phyloP scores from a whole-genome alignment of 805 yeast genomes.

The Saturnispora gosingensis region DNA sequence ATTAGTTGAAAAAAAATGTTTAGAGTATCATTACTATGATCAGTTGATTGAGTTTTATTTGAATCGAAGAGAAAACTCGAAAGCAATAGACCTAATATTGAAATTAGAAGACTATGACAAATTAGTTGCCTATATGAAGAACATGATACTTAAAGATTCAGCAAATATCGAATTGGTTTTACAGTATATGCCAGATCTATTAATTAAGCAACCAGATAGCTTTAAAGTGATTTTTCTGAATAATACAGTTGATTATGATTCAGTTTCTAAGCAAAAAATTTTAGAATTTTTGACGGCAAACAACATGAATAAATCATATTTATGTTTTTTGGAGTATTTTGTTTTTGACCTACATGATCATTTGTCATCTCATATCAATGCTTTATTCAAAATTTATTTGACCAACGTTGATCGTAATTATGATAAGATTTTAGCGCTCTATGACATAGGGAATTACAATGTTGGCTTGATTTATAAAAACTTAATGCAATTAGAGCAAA shows the following conservation, averaged over 20 bases:
- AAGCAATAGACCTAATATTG: slow-evolving; percentile 57
- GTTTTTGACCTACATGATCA: slow-evolving; percentile 32
- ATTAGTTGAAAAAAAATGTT: slow-evolving; percentile 48
- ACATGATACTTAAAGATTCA: slow-evolving; percentile 29
- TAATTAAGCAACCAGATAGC: slow-evolving; percentile 29
- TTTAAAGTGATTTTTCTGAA: slow-evolving; percentile 52
- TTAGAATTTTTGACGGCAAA: slow-evolving; percentile 37
- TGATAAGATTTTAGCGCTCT: slow-evolving; percentile 29
- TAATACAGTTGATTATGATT: slow-evolving; percentile 44
- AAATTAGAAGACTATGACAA: slow-evolving; percentile 16
- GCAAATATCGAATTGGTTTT: slow-evolving; percentile 46
- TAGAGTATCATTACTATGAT: slow-evolving; percentile 38
- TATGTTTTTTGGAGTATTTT: slow-evolving; percentile 45
- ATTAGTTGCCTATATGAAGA: slow-evolving; percentile 38
- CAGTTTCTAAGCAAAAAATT: slow-evolving; percentile 27
- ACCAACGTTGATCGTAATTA: slow-evolving; percentile 17
- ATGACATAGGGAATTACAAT: slow-evolving; percentile 29
- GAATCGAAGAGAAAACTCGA: slow-evolving; percentile 49
- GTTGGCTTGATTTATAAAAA: slow-evolving; percentile 27
- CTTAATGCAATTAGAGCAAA: slow-evolving; percentile 14
- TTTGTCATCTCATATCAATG: slow-evolving; percentile 33
- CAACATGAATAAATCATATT: slow-evolving; percentile 21
- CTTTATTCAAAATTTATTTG: slow-evolving; percentile 38
- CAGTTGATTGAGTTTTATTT: slow-evolving; percentile 75
- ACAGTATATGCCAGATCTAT: slow-evolving; percentile 45